A percentile compares a stretch with the other conserved stretches of the same genome.
Conservation (phyloP, 352 stramenopile genomes). For the Nannochloropsis limnetica region DNA sequence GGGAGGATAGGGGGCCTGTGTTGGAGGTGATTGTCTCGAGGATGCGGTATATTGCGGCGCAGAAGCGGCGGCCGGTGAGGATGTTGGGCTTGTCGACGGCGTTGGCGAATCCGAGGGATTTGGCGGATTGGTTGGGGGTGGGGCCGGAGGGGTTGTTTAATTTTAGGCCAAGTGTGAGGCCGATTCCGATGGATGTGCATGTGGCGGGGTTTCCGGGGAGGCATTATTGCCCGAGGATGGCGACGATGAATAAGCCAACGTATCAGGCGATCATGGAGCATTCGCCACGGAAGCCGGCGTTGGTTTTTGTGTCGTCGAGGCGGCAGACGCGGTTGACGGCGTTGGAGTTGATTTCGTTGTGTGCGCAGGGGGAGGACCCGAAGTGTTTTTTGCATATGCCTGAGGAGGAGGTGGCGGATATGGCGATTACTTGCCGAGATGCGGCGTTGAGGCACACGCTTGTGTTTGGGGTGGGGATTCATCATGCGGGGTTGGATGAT, state of each 20-base stretch:
- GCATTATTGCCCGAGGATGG: constrained; percentile 94
- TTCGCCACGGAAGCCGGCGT: constrained; percentile 75
- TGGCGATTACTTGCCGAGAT: constrained; percentile 63
- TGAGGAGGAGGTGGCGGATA: constrained; percentile 64
- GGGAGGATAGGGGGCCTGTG: constrained; percentile 84
- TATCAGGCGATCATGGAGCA: constrained; percentile 93
- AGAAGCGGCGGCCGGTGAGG: constrained; percentile 58
- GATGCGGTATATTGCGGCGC: constrained; percentile 67
- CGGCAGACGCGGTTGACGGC: constrained; percentile 92
- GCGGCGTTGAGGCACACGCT: constrained; percentile 85
- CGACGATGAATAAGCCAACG: constrained; percentile 98
- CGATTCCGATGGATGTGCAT: constrained; percentile 34
- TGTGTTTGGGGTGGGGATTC: constrained; percentile 91
- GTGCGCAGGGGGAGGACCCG: constrained; percentile 69
- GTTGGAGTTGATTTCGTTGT: constrained; percentile 90
- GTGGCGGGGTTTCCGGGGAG: constrained; percentile 72
- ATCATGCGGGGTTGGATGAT: constrained; percentile 79
- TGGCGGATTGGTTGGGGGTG: constrained; percentile 87
- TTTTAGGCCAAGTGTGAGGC: constrained; percentile 51
- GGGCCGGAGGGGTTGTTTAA: constrained; percentile 56
- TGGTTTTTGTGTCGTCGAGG: constrained; percentile 98
- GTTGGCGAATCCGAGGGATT: constrained; percentile 85
- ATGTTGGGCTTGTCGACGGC: constrained; percentile 90
- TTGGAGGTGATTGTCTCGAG: constrained; percentile 83
- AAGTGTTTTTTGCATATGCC: constrained; percentile 72